Percentiles rank a stretch among this genome's conserved stretches.
Evolutionary conservation across 768 basidiomycete species (phyloP).

Genomic region (Termitomyces sp.): DNA sequence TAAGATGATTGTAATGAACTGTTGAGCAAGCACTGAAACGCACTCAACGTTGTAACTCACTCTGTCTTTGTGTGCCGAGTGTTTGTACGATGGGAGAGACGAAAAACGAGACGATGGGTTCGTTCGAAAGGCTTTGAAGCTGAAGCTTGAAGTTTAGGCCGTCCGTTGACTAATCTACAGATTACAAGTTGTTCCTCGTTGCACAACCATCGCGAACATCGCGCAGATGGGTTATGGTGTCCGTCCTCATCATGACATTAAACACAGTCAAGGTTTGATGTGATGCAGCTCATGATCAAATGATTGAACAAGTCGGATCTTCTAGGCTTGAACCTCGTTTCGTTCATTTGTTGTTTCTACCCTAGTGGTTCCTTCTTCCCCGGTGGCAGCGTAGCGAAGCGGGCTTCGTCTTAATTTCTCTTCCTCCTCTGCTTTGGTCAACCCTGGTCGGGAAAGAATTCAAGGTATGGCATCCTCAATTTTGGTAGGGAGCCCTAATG

Average conservation of each 20-base stretch:
- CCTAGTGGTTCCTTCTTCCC: neutral
- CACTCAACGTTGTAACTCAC: no score
- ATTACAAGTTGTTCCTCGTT: no score
- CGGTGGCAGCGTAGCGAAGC: conserved; percentile 13
- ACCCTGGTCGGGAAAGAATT: neutral
- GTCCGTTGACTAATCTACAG: no score
- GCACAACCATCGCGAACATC: no score
- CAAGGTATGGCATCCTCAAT: conserved; percentile 4
- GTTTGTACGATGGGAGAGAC: no score
- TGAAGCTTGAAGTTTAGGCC: no score
- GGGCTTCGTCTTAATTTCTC: conserved; percentile 10
- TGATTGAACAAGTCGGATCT: neutral
- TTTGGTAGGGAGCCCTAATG: neutral
- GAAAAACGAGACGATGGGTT: no score
- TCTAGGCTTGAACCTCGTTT: neutral
- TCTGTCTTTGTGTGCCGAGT: no score
- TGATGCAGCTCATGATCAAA: neutral
- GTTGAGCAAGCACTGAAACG: no score
- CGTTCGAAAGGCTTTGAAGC: no score
- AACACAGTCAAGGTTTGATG: neutral
- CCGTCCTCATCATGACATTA: neutral
- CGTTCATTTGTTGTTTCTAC: conserved; percentile 1
- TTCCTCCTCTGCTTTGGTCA: neutral
- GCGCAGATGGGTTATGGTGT: no score
- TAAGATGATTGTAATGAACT: no score